Evolutionary conservation across 1,139 yeast species (phyloP).

Genomic region (Hyphopichia burtonii): DNA sequence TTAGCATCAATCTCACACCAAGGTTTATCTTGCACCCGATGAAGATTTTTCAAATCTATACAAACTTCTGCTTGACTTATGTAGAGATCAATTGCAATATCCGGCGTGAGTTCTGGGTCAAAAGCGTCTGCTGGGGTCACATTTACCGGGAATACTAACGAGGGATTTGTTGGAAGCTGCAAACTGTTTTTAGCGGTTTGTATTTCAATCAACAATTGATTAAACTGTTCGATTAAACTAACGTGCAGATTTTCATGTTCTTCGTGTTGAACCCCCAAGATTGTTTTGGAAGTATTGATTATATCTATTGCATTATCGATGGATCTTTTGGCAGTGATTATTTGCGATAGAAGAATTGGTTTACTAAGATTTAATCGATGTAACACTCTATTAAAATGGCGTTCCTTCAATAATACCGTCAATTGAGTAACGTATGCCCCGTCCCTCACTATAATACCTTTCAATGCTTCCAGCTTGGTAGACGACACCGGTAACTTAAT

Average conservation of each 20-base stretch:
- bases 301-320: constrained; percentile 31
- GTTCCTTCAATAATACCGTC: constrained; percentile 25
- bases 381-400: constrained; percentile 31
- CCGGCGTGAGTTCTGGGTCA: constrained; percentile 33
- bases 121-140: constrained; percentile 24
- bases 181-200: constrained; percentile 34
- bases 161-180: constrained; percentile 45
- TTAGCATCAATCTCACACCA: constrained; percentile 38
- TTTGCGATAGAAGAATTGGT: constrained; percentile 35
- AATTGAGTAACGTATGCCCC: constrained; percentile 39
- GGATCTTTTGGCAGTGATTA: constrained; percentile 29
- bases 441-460: constrained; percentile 44
- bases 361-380: constrained; percentile 22
- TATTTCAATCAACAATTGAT: constrained; percentile 25
- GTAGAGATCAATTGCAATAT: constrained; percentile 39
- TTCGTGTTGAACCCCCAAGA: constrained; percentile 8
- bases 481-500: constrained; percentile 41
- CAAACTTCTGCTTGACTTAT: constrained; percentile 47
- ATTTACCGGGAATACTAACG: constrained; percentile 40
- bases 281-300: constrained; percentile 15
- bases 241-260: constrained; percentile 14
- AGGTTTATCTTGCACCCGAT: constrained; percentile 38
- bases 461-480: constrained; percentile 37
- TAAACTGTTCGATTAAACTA: constrained; percentile 23
- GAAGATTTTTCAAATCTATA: constrained; percentile 40